These are phyloP conservation scores for Grifola frondosa DNA, from an alignment of 1,284 basidiomycete species.

Conservation along the genomic window DNA sequence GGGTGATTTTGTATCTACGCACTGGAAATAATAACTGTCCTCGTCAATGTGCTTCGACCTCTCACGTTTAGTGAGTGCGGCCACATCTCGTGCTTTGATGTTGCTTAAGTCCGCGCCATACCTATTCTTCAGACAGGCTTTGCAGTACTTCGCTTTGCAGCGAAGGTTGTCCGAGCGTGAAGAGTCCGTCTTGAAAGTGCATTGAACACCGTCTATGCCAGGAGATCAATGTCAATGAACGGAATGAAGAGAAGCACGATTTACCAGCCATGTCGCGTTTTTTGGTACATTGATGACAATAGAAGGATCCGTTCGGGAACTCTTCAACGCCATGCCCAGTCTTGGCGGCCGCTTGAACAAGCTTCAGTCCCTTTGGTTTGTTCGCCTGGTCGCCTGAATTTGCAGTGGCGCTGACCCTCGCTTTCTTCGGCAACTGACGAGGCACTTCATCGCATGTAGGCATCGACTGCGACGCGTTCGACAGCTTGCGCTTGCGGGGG, in stretches of 20 bases:
- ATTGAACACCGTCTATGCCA: conserved; percentile 45
- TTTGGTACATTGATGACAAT: conserved; percentile 71
- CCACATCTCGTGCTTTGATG: conserved; percentile 37
- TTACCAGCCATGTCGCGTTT: conserved; percentile 53
- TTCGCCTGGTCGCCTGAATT: conserved; percentile 4
- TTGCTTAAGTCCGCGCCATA: conserved; percentile 54
- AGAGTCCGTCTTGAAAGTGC: conserved; percentile 41
- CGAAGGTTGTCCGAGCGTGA: conserved; percentile 33
- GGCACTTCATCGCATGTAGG: conserved; percentile 13
- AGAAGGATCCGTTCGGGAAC: conserved; percentile 40
- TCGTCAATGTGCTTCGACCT: conserved; percentile 37
- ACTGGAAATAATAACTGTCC: conserved; percentile 56
- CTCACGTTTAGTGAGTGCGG: conserved; percentile 20
- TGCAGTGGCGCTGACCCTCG: conserved; percentile 21
- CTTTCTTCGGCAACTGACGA: conserved; percentile 34
- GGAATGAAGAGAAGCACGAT: conserved; percentile 16
- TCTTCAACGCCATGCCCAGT: conserved; percentile 24
- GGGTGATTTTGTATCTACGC: conserved; percentile 18
- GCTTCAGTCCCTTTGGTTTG: conserved; percentile 6
- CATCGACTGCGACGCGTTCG: conserved; percentile 15
- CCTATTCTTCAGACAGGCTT: conserved; percentile 61
- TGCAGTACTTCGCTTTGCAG: conserved; percentile 63
- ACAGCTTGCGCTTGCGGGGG: conserved; percentile 29
- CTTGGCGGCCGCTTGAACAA: conserved; percentile 6
- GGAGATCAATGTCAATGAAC: conserved; percentile 2